Evolutionary conservation across 768 basidiomycete genomes (phyloP).

Genomic region (Leccinum rimulosum): DNA sequence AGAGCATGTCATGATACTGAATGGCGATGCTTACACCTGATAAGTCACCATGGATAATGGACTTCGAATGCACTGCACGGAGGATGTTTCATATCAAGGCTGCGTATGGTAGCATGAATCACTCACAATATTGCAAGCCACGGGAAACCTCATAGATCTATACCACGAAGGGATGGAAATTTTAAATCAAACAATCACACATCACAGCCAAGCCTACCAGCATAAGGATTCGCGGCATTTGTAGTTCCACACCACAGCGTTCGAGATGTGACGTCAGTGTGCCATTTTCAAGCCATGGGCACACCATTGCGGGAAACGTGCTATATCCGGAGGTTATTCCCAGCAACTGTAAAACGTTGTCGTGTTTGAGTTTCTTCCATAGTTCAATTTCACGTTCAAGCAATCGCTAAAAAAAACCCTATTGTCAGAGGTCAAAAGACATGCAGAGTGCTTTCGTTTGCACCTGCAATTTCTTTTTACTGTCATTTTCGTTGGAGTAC

Average conservation of each 20-base stretch:
- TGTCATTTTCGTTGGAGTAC: background rate
- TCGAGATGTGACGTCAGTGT: background rate
- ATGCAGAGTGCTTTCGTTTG: background rate
- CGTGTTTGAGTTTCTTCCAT: constrained; percentile 7
- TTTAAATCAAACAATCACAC: background rate
- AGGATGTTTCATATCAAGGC: background rate
- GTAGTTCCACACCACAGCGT: background rate
- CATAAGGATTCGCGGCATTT: background rate
- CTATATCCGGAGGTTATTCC: background rate
- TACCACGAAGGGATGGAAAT: background rate
- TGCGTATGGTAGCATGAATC: too few relatives aligned
- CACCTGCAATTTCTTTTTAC: background rate
- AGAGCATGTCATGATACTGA: background rate
- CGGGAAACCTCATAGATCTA: background rate
- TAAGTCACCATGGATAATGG: background rate
- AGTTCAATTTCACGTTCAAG: constrained; percentile 2
- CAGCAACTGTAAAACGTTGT: background rate
- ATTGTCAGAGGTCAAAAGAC: background rate
- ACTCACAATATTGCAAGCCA: background rate
- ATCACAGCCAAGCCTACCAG: background rate
- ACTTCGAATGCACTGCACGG: background rate
- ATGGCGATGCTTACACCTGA: background rate
- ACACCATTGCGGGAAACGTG: background rate
- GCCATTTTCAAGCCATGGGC: background rate
- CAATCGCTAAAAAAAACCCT: background rate